Conservation (phyloP, 129 eudicot genomes). For the Flaveria ramosissima region DNA sequence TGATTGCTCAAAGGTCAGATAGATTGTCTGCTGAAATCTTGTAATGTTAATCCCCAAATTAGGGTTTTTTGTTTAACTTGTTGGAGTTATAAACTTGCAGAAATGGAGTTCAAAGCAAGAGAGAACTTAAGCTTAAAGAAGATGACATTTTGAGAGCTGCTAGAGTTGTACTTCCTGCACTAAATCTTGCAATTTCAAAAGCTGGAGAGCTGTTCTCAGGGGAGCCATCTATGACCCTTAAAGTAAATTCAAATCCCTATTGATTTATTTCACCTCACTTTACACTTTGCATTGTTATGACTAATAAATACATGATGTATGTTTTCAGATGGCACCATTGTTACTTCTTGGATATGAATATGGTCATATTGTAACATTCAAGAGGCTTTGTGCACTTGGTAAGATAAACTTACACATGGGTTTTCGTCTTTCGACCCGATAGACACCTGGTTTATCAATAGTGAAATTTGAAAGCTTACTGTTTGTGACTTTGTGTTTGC, state of each 20-base stretch:
- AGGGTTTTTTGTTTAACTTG: neutral
- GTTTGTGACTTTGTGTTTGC: constrained; percentile 9
- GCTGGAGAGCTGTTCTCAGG: constrained; percentile 71
- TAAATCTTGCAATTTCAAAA: constrained; percentile 65
- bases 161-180: constrained; percentile 70
- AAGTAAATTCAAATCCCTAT: constrained; percentile 42
- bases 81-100: constrained; percentile 33
- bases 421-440: neutral
- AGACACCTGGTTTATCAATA: neutral
- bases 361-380: constrained; percentile 80
- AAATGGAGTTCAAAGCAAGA: constrained; percentile 32
- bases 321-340: constrained; percentile 64
- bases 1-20: constrained; percentile 57
- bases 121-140: constrained; percentile 56
- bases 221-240: constrained; percentile 88
- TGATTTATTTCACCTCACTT: neutral
- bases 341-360: constrained; percentile 81
- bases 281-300: neutral
- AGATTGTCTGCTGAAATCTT: neutral
- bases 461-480: constrained; percentile 4
- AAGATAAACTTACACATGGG: constrained; percentile 24
- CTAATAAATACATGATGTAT: neutral
- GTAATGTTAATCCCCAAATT: neutral
- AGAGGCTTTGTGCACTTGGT: constrained; percentile 90
- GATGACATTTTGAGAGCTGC: constrained; percentile 64